Percentiles rank a stretch among this genome's conserved stretches.
Conservation (phyloP, 371 early-diverging fungal genomes). For the Choanephora cucurbitarum region DNA sequence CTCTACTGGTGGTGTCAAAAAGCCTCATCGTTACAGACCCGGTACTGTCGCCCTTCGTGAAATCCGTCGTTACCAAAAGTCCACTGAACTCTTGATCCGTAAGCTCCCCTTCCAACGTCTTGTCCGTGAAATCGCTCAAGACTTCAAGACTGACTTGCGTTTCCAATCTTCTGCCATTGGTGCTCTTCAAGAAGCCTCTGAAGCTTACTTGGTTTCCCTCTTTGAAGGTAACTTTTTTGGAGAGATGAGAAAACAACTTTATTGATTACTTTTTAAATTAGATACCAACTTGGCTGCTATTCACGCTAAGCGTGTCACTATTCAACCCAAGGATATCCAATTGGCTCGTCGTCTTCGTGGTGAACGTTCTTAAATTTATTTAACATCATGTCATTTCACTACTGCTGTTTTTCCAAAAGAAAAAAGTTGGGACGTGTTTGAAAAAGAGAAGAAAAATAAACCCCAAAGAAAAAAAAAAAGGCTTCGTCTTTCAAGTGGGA, state of each 20-base stretch:
- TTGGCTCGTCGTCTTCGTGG: conserved; percentile 81
- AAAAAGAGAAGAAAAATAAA: too few relatives aligned
- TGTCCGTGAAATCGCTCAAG: conserved; percentile 93
- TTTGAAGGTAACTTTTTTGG: conserved; percentile 76
- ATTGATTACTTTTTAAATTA: conserved; percentile 4
- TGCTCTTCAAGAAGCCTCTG: conserved; percentile 93
- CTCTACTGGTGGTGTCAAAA: conserved; percentile 72
- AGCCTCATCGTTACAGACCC: conserved; percentile 81
- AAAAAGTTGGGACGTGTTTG: too few relatives aligned
- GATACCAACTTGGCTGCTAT: conserved; percentile 93
- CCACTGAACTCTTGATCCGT: conserved; percentile 48
- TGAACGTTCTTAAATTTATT: conserved; percentile 43
- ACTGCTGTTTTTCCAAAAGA: too few relatives aligned
- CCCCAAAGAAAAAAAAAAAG: too few relatives aligned
- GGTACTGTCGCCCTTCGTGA: conserved; percentile 94
- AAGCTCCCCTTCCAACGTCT: conserved; percentile 97
- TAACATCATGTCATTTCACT: too few relatives aligned
- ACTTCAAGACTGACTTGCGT: conserved; percentile 95
- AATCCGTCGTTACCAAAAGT: conserved; percentile 93
- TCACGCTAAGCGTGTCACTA: conserved; percentile 96
- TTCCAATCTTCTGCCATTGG: conserved; percentile 98
- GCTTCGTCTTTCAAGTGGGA: too few relatives aligned
- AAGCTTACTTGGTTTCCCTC: conserved; percentile 86
- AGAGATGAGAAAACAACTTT: neutral
- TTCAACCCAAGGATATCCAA: conserved; percentile 93